A percentile compares a stretch with the other conserved stretches of the same genome.
Conservation (phyloP, 1,284 basidiomycete species). For the Tausonia pullulans region DNA sequence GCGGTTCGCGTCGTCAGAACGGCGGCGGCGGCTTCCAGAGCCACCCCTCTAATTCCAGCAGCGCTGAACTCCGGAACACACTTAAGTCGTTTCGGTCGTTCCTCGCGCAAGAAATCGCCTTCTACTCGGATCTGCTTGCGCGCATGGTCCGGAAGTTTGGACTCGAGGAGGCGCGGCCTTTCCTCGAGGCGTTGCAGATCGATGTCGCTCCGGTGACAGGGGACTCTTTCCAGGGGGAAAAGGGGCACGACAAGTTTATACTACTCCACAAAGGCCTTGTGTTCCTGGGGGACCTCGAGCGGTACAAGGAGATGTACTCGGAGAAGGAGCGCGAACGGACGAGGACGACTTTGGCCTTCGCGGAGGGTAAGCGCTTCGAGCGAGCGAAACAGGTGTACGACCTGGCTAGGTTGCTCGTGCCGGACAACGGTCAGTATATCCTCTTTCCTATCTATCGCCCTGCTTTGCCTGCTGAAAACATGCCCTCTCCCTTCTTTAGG, state of each 20-base stretch:
- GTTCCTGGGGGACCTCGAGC: constrained; percentile 83
- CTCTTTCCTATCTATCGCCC: neutral
- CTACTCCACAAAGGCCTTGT: constrained; percentile 57
- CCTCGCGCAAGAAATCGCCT: constrained; percentile 72
- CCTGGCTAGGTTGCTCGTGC: constrained; percentile 67
- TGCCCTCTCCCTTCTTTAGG: constrained; percentile 38
- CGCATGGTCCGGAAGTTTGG: constrained; percentile 50
- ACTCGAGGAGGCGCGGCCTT: constrained; percentile 47
- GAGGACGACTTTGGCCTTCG: constrained; percentile 23
- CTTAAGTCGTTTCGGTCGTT: constrained; percentile 78
- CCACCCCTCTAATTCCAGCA: constrained; percentile 31
- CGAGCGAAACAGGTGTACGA: constrained; percentile 71
- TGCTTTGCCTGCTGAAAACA: neutral
- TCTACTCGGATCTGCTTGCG: constrained; percentile 66
- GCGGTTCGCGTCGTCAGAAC: neutral
- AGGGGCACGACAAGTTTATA: constrained; percentile 13
- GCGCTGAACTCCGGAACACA: constrained; percentile 60
- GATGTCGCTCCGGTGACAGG: constrained; percentile 26
- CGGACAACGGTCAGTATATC: constrained; percentile 43
- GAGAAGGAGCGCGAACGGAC: constrained; percentile 20
- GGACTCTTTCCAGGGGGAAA: constrained; percentile 35
- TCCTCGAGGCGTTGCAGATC: constrained; percentile 50
- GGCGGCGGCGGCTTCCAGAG: constrained; percentile 41
- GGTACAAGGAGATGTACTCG: constrained; percentile 80
- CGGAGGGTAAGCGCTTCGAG: constrained; percentile 40